Evolutionary conservation across 257 asterid genomes (phyloP).

Genomic region (Lycium barbarum): DNA sequence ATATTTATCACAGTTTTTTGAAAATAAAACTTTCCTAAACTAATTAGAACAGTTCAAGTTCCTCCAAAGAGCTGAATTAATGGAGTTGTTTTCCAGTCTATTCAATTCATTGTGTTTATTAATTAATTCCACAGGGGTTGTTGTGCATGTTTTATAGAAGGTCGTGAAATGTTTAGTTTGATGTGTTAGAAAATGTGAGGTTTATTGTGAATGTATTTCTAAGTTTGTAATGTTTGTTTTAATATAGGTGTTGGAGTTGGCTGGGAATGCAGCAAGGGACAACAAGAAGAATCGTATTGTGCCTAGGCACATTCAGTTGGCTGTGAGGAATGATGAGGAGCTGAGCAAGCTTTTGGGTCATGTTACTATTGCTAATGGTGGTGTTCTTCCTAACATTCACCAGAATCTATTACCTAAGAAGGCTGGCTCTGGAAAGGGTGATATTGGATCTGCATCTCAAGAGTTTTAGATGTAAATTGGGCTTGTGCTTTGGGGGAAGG

Average conservation of each 20-base stretch:
- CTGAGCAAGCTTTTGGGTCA: conserved; percentile 31
- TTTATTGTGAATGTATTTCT: background rate
- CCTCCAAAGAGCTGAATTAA: background rate
- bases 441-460: conserved; percentile 33
- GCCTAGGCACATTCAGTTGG: conserved; percentile 34
- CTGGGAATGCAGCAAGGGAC: conserved; percentile 36
- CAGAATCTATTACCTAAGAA: conserved; percentile 33
- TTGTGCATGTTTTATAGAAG: background rate
- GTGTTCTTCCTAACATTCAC: conserved; percentile 34
- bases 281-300: conserved; percentile 37
- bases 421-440: conserved; percentile 29
- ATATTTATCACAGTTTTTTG: background rate
- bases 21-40: background rate
- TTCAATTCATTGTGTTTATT: too few species aligned
- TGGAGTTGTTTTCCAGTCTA: background rate
- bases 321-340: conserved; percentile 36
- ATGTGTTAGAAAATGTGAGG: background rate
- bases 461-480: conserved; percentile 26
- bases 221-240: background rate
- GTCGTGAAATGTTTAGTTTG: background rate
- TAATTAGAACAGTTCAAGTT: background rate
- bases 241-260: conserved; percentile 32
- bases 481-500: background rate
- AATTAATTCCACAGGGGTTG: background rate
- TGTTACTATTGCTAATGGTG: conserved; percentile 33